Base-by-base conservation (phyloP, 352 stramenopile species). In the Pythium monospermum region DNA sequence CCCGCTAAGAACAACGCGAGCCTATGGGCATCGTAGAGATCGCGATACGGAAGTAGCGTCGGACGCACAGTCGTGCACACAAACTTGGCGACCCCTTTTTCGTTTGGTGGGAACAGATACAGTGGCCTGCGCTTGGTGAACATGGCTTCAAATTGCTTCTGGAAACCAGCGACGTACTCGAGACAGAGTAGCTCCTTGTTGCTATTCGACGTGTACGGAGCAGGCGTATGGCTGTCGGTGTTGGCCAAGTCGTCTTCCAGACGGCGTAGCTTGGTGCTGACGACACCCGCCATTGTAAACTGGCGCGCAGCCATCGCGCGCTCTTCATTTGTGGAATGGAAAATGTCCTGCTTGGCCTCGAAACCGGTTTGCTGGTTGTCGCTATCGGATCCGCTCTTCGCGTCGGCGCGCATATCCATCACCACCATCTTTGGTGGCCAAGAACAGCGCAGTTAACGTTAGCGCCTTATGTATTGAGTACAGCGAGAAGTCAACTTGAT, bases 21-120 rank as follows among this genome's bases (percentile, higher is more conserved):
- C 10, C 78, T 59, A 13, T 87, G 68, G 8, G 96, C 66, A 44
- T 98, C 85, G 64, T 98, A 98, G 4, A 98, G 58, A 48, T 98
- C 86, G 8, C 78, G 73, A 49, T 84, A 96, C 2, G 91, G 94
- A 11, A 98, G 63, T 30, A 97, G 57, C 10, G 94, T 98, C 8
- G 94, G 94, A 4, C 94, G 78, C 28, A 98, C 69, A 16, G 85
- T 97, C 27, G 90, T 97, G 66, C 92, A 98, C 6, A 98, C 87
- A 49, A 98, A 97, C 72, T 98, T 98, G 31, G 79, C 62, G 27
- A 95, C 76, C 1, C 91, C 88, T 45, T 85, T 91, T 59, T 98
- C 93, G 60, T 98, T 98, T 6, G 83, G 76, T 0, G 88, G 78
- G 21, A 85, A 83, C n/a, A 98, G 59, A 47, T 96, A 97, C 41